Conservation (phyloP, 768 basidiomycete species). For the Thelephora aurantiotincta region DNA sequence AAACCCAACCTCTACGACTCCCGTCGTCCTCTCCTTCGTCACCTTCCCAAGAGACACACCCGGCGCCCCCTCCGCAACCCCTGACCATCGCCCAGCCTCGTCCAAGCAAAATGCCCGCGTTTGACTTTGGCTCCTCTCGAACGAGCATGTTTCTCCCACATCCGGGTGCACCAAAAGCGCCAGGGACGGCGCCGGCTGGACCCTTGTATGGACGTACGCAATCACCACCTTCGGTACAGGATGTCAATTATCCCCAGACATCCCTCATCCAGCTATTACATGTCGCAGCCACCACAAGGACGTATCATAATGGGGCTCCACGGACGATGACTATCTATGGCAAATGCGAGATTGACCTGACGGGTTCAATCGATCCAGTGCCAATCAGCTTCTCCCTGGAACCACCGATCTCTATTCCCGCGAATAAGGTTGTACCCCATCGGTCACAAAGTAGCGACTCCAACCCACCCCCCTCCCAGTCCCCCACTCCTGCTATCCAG, state of each 20-base stretch:
- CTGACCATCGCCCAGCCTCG: conserved; percentile 12
- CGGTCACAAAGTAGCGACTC: neutral
- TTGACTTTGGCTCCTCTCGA: conserved; percentile 10
- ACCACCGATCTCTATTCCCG: conserved; percentile 24
- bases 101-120: conserved; percentile 6
- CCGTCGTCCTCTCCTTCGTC: conserved; percentile 2
- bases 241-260: neutral
- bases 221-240: conserved; percentile 6
- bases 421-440: conserved; percentile 9
- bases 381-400: conserved; percentile 47
- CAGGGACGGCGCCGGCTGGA: conserved; percentile 23
- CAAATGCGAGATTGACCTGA: conserved; percentile 36
- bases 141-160: conserved; percentile 37
- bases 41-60: conserved; percentile 5
- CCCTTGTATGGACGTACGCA: conserved; percentile 42
- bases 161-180: conserved; percentile 37
- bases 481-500: conserved; percentile 14
- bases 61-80: conserved; percentile 14
- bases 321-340: conserved; percentile 47
- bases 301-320: conserved; percentile 15
- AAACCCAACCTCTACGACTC: no score
- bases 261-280: conserved; percentile 13
- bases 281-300: conserved; percentile 9
- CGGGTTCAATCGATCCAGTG: conserved; percentile 36
- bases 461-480: neutral